Evolutionary conservation across 2,329 filamentous ascomycete genomes (phyloP).

Genomic region (Xylaria hypoxylon): DNA sequence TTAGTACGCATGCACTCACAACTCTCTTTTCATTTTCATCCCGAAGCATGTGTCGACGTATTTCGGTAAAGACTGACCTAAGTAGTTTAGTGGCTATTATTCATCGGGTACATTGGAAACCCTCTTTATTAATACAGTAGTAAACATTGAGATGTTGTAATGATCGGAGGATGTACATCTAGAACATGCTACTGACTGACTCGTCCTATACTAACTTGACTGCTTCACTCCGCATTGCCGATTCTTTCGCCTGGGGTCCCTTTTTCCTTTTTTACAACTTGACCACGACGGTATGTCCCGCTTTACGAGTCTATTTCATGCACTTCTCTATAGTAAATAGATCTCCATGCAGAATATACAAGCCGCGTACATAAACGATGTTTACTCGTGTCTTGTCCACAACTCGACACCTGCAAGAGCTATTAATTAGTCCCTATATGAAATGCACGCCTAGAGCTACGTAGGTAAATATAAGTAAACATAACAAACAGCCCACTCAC

Average conservation of each 20-base stretch:
- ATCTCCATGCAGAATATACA: neutral
- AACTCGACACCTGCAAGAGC: conserved; percentile 2
- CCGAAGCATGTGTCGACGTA: neutral
- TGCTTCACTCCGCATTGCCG: conserved; percentile 23
- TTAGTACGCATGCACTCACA: neutral
- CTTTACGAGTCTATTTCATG: neutral
- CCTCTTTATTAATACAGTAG: neutral
- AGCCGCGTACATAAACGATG: conserved; percentile 8
- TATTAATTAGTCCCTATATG: conserved; percentile 8
- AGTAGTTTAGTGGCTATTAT: conserved; percentile 7
- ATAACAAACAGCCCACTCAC: conserved; percentile 3
- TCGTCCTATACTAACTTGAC: conserved; percentile 20
- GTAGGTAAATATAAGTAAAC: conserved; percentile 6
- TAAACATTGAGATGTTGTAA: conserved; percentile 1
- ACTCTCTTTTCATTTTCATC: conserved; percentile 7
- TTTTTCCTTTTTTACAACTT: neutral
- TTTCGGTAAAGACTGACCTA: conserved; percentile 8
- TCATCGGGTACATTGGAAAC: neutral
- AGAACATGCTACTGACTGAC: conserved; percentile 20
- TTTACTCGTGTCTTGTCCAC: conserved; percentile 14
- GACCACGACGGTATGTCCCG: conserved; percentile 3
- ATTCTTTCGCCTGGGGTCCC: neutral
- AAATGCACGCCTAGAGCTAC: neutral
- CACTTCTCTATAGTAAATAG: neutral
- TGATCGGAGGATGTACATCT: conserved; percentile 4